Percentiles rank a stretch among this genome's conserved stretches.
Conservation (phyloP, 2,329 filamentous ascomycete genomes). For the Aureobasidium sp. region DNA sequence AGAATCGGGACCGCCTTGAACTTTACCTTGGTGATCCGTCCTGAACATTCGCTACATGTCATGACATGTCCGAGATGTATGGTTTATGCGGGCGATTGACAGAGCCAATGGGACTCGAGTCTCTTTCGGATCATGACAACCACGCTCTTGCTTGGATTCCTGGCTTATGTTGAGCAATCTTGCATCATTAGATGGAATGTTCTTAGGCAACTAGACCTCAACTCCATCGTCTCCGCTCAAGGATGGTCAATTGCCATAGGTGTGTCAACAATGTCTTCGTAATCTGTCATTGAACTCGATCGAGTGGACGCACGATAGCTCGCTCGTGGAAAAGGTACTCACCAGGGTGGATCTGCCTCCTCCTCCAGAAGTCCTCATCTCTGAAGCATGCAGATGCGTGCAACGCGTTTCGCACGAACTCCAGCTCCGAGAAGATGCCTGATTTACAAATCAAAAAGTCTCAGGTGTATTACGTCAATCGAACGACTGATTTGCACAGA, state of each 20-base stretch:
- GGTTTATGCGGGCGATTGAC: neutral
- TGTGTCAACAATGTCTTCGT: conserved; percentile 9
- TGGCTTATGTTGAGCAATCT: conserved; percentile 8
- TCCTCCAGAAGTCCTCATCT: neutral
- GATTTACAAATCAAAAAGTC: neutral
- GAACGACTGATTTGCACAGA: too few relatives aligned
- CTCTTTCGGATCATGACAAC: neutral
- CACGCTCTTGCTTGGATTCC: neutral
- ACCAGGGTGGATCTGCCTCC: neutral
- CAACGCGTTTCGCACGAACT: neutral
- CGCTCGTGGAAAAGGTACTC: neutral
- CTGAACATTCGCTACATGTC: neutral
- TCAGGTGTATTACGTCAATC: neutral
- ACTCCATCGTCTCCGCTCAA: neutral
- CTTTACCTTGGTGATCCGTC: neutral
- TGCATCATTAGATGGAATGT: neutral
- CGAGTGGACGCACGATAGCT: neutral
- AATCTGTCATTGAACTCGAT: neutral
- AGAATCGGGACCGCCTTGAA: neutral
- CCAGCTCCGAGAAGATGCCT: neutral
- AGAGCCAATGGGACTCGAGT: neutral
- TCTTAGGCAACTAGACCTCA: neutral
- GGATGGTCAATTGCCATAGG: neutral
- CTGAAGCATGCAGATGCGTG: conserved; percentile 2
- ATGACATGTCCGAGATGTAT: conserved; percentile 3